Conservation (phyloP, 805 yeast species). For the Dipodascus albidus region DNA sequence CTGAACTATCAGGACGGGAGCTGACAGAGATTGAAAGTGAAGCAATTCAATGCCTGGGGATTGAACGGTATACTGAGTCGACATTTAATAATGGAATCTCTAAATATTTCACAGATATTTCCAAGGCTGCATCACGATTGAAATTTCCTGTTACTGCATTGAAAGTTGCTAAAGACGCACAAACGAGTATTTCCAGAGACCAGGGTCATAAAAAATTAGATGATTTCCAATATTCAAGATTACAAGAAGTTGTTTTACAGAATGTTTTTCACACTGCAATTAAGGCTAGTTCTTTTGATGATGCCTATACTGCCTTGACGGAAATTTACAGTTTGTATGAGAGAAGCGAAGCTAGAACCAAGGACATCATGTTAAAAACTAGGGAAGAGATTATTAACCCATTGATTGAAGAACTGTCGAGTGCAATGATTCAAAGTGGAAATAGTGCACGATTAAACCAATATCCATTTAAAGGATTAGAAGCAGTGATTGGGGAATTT, state of each 20-base stretch:
- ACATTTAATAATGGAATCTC: slow-evolving; percentile 4
- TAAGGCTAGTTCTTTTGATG: slow-evolving; percentile 22
- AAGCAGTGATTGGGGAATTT: slow-evolving; percentile 32
- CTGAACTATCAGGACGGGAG: slow-evolving; percentile 20
- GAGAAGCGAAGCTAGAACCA: neutral
- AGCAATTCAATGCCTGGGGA: neutral
- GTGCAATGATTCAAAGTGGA: slow-evolving; percentile 22
- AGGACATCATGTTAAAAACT: slow-evolving; percentile 1
- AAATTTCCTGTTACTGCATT: slow-evolving; percentile 24
- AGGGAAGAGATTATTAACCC: neutral
- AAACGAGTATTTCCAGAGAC: slow-evolving; percentile 14
- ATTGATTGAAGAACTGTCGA: slow-evolving; percentile 14
- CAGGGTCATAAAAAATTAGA: slow-evolving; percentile 17
- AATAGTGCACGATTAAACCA: slow-evolving; percentile 30
- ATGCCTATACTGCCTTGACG: slow-evolving; percentile 27
- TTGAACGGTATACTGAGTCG: neutral
- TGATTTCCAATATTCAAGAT: neutral
- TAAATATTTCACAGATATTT: slow-evolving; percentile 4
- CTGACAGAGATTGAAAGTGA: neutral
- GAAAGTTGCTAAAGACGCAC: slow-evolving; percentile 24
- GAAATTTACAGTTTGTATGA: slow-evolving; percentile 10
- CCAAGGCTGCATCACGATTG: slow-evolving; percentile 3
- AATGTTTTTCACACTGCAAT: slow-evolving; percentile 18
- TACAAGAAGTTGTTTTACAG: slow-evolving; percentile 14
- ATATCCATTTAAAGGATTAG: slow-evolving; percentile 35